These are phyloP conservation scores for Ricinus communis DNA, from an alignment of 345 rosid genomes.

Conservation along the genomic window DNA sequence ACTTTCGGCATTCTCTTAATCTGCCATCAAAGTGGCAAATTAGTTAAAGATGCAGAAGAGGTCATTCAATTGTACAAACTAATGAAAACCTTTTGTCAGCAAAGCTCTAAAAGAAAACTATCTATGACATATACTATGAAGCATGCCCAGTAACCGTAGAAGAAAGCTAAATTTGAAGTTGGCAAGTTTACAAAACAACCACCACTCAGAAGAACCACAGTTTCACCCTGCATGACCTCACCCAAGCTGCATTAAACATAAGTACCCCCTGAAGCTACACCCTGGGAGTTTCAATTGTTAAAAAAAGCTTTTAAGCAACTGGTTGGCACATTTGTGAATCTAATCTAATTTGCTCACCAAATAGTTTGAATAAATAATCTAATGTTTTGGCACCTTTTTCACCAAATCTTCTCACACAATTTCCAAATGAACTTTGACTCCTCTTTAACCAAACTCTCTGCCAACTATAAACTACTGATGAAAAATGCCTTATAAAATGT, in stretches of 20 bases:
- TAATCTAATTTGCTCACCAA: neutral
- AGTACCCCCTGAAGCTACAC: no score
- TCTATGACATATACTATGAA: neutral
- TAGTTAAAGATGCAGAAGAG: neutral
- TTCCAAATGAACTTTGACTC: neutral
- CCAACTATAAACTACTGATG: neutral
- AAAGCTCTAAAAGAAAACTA: neutral
- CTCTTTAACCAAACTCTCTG: neutral
- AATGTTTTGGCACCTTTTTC: neutral
- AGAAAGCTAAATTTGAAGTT: no score
- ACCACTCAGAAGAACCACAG: neutral
- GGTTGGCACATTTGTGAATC: no score
- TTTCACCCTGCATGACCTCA: neutral
- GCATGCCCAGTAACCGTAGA: neutral
- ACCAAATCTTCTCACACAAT: neutral
- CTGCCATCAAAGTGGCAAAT: neutral
- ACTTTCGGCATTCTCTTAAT: conserved; percentile 65
- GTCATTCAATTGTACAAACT: neutral
- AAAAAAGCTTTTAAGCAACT: no score
- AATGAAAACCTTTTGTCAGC: neutral
- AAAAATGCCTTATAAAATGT: neutral
- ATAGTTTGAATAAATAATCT: no score
- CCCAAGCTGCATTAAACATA: neutral
- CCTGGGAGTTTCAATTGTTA: no score
- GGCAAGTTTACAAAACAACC: no score